Evolutionary conservation across 2,329 filamentous ascomycete genomes (phyloP).

Genomic region (Colletotrichum tanaceti): DNA sequence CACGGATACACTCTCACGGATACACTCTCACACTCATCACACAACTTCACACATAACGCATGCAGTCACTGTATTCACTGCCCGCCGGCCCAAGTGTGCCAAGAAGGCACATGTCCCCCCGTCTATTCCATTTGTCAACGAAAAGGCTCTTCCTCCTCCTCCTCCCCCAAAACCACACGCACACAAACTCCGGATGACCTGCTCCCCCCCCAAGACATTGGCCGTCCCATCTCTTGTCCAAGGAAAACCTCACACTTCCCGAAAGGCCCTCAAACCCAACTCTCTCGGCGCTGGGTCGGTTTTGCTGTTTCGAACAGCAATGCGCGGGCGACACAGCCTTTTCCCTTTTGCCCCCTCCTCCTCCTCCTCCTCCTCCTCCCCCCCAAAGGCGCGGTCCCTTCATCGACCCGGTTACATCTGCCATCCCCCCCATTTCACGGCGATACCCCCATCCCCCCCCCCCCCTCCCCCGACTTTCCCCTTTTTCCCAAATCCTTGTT

Average conservation of each 20-base stretch:
- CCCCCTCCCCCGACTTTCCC: slow-evolving; percentile 25
- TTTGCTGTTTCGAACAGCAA: slow-evolving; percentile 29
- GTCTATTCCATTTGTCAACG: background rate
- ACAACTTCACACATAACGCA: too few species aligned
- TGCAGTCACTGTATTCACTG: background rate
- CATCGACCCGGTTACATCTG: slow-evolving; percentile 24
- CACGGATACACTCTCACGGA: too few species aligned
- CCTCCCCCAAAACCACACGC: background rate
- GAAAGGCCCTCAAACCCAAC: slow-evolving; percentile 33
- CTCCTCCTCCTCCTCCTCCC: too few species aligned
- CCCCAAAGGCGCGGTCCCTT: too few species aligned
- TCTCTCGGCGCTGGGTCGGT: slow-evolving; percentile 39
- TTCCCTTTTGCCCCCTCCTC: slow-evolving; percentile 6
- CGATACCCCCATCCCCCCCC: slow-evolving; percentile 32
- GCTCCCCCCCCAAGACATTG: background rate
- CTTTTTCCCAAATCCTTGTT: slow-evolving; percentile 36
- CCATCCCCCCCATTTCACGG: slow-evolving; percentile 27
- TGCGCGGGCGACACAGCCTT: slow-evolving; percentile 32
- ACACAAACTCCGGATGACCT: background rate
- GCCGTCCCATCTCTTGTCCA: slow-evolving; percentile 13
- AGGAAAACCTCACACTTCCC: slow-evolving; percentile 15
- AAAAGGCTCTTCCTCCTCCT: too few species aligned
- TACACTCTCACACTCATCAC: too few species aligned
- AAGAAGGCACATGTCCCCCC: background rate
- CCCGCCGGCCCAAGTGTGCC: background rate